Evolutionary conservation across 1,139 yeast species (phyloP), one percentile per base, ranked within the genome.

Genomic region (Pichia sp.): DNA sequence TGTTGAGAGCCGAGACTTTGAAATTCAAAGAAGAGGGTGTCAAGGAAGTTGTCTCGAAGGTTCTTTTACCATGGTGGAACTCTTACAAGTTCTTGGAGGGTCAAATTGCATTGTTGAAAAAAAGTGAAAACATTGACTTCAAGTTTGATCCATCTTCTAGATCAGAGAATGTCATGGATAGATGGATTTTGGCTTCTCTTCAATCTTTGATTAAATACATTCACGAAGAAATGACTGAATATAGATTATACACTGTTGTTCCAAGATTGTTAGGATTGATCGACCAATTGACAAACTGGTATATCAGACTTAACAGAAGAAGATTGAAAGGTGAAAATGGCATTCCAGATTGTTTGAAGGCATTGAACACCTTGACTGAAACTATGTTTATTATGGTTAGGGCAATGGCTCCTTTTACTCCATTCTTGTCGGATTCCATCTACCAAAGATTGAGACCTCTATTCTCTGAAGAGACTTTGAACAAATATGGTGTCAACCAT

Each of bases 401-500:
- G 71, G 95, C 97, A 49, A 92, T 95, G 97, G 98, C 99, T 57
- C 99, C 99, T 61, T 95, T 95, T 75, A 90, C 98, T 53, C 99
- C 99, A 60, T 95, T 86, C 79, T 78, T 95, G 71, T 79, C 98
- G 53, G 99, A 95, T 69, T 83, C 84, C 66, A 87, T 95, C 64
- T 95, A 90, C 75, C 86, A 84, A 70, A 85, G 82, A 72, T 74
- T 95, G 72, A 81, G 77, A 69, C 77, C 75, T 45, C 82, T 76
- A 66, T 85, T 90, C 71, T 71, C 80, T 26, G 76, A 72, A 40
- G 81, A 78, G 50, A 80, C 79, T 45, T 78, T 85, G 64, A 75
- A 72, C 48, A 67, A 75, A 54, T 70, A 71, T 54, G 70, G 75
- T 57, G 72, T 75, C 61, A 96, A 90, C 67, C 70, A 73, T 54